These are phyloP conservation scores for Leccinum pachyderme DNA, from an alignment of 1,284 basidiomycete species.

Conservation along the genomic window DNA sequence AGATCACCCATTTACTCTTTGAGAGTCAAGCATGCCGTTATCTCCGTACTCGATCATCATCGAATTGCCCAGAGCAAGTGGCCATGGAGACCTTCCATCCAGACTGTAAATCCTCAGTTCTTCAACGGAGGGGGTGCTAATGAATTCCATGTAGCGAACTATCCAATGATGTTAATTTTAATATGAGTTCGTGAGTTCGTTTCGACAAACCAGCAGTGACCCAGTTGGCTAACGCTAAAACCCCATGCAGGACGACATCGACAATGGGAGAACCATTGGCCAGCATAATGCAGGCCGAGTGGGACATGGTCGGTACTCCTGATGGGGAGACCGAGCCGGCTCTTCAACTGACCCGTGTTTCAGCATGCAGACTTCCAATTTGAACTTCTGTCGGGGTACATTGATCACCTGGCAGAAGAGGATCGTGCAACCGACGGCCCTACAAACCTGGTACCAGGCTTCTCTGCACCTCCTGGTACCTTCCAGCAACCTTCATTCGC, in stretches of 20 bases:
- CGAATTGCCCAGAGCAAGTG: not conserved
- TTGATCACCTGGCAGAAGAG: not conserved
- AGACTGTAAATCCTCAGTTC: not conserved
- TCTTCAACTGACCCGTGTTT: not conserved
- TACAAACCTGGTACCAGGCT: not conserved
- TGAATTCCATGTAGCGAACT: not conserved
- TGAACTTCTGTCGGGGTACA: not conserved
- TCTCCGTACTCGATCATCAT: not conserved
- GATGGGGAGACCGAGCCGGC: not conserved
- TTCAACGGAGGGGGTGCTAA: not conserved
- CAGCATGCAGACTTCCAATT: not conserved
- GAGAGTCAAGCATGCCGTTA: not conserved
- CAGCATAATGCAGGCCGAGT: not conserved
- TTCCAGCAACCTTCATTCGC: not conserved
- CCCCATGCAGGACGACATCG: slow-evolving; percentile 2
- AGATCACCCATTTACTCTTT: not conserved
- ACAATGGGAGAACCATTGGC: not conserved
- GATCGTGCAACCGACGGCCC: not conserved
- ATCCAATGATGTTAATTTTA: not conserved
- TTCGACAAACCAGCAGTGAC: not conserved
- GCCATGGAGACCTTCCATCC: not conserved
- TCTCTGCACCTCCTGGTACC: not conserved
- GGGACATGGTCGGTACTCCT: not conserved
- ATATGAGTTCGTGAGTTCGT: slow-evolving; percentile 5
- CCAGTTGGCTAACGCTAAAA: not conserved